phyloP scores from a whole-genome alignment of 108 stramenopile species.

The Skeletonema marinoi region DNA sequence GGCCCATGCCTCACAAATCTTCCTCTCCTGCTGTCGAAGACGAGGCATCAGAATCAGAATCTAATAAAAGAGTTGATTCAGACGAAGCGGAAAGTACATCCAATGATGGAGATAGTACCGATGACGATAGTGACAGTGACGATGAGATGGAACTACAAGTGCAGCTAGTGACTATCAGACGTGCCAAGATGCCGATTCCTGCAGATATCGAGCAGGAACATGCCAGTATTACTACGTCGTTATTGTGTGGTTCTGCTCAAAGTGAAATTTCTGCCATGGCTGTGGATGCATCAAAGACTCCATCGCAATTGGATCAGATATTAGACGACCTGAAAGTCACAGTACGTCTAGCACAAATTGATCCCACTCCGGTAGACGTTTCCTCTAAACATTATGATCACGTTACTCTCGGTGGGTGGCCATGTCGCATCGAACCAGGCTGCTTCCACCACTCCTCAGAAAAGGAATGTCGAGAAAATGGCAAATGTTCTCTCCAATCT shows the following conservation, averaged over 20 bases:
- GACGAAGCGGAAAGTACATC: no score
- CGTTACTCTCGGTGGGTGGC: constrained; percentile 63
- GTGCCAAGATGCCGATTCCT: not conserved
- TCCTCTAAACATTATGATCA: constrained; percentile 65
- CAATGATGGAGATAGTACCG: constrained; percentile 5
- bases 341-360: constrained; percentile 37
- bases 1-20: not conserved
- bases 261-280: not conserved
- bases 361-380: constrained; percentile 62
- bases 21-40: no score
- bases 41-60: no score
- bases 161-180: constrained; percentile 30
- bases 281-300: constrained; percentile 1
- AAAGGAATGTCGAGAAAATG: constrained; percentile 8
- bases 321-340: constrained; percentile 20
- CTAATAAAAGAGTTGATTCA: no score
- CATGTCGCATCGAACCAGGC: constrained; percentile 44
- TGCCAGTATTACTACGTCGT: not conserved
- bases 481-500: constrained; percentile 3
- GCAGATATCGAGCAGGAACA: not conserved
- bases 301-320: constrained; percentile 1
- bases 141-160: constrained; percentile 17
- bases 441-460: constrained; percentile 31
- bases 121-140: constrained; percentile 12
- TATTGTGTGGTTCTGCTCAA: not conserved